Percentiles rank a stretch among this genome's conserved stretches.
Conservation (phyloP, 1,139 yeast genomes). For the Candida sojae region DNA sequence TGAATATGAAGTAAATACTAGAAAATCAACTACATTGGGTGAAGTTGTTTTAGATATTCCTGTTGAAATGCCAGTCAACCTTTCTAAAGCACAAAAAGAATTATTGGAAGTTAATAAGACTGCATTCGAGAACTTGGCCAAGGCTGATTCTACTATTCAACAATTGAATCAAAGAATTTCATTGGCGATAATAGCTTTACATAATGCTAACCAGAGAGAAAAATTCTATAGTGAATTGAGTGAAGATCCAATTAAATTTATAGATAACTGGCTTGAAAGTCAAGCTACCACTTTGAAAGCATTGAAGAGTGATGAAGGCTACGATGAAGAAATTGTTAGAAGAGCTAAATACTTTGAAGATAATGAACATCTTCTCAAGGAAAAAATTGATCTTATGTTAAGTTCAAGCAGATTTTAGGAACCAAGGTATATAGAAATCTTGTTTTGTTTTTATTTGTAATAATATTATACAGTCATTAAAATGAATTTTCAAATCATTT, state of each 20-base stretch:
- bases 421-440: background rate
- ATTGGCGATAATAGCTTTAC: conserved; percentile 64
- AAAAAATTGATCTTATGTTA: conserved; percentile 73
- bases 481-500: no score
- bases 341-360: conserved; percentile 79
- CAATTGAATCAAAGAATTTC: conserved; percentile 62
- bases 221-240: conserved; percentile 71
- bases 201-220: conserved; percentile 51
- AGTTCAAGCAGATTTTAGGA: conserved; percentile 31
- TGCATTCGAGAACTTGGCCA: conserved; percentile 40
- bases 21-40: conserved; percentile 77
- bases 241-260: conserved; percentile 73
- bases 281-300: conserved; percentile 77
- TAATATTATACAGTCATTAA: background rate
- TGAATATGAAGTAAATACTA: conserved; percentile 74
- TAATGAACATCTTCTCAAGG: conserved; percentile 63
- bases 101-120: conserved; percentile 40
- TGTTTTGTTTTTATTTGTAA: conserved; percentile 3
- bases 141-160: conserved; percentile 52
- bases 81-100: conserved; percentile 40
- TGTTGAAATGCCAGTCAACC: conserved; percentile 54
- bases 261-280: conserved; percentile 70
- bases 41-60: conserved; percentile 78
- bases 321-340: conserved; percentile 88
- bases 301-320: conserved; percentile 83